phyloP scores from a whole-genome alignment of 1,284 basidiomycete species.

The Cutaneotrichosporon dermatis region DNA sequence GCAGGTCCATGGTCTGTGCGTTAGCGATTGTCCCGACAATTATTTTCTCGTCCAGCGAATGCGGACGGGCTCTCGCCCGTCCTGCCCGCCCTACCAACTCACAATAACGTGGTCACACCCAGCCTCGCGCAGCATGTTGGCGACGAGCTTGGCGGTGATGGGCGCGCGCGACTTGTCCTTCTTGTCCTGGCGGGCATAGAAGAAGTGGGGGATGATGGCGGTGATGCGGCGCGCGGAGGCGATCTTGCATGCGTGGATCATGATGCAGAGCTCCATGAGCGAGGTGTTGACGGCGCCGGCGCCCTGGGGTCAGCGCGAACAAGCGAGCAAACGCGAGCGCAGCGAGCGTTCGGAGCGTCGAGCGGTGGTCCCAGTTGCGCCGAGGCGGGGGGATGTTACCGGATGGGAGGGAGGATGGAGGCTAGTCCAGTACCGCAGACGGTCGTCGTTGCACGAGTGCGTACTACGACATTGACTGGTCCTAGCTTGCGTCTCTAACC shows the following conservation, averaged over 20 bases:
- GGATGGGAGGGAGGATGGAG: too few relatives aligned
- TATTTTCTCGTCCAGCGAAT: background rate
- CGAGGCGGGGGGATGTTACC: too few relatives aligned
- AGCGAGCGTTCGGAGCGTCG: too few relatives aligned
- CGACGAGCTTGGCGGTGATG: constrained; percentile 97
- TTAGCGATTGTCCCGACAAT: background rate
- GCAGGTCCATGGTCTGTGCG: constrained; percentile 89
- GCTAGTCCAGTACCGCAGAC: too few relatives aligned
- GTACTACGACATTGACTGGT: too few relatives aligned
- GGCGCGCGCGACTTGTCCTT: constrained; percentile 99
- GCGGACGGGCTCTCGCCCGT: too few relatives aligned
- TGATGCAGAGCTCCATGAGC: constrained; percentile 95
- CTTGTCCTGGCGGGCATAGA: constrained; percentile 95
- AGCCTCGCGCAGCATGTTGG: constrained; percentile 96
- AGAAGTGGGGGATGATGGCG: constrained; percentile 90
- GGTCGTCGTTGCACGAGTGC: too few relatives aligned
- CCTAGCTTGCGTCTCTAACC: too few relatives aligned
- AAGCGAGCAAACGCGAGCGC: too few relatives aligned
- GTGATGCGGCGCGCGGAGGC: constrained; percentile 93
- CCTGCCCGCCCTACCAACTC: constrained; percentile 47
- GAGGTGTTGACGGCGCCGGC: constrained; percentile 67
- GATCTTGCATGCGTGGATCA: constrained; percentile 99
- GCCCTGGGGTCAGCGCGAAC: constrained; percentile 24
- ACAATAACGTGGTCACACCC: constrained; percentile 99
- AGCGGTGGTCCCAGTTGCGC: too few relatives aligned